Evolutionary conservation across 352 stramenopile species (phyloP), one percentile per base, ranked within the genome.

Genomic region (Lagenidium sp.): DNA sequence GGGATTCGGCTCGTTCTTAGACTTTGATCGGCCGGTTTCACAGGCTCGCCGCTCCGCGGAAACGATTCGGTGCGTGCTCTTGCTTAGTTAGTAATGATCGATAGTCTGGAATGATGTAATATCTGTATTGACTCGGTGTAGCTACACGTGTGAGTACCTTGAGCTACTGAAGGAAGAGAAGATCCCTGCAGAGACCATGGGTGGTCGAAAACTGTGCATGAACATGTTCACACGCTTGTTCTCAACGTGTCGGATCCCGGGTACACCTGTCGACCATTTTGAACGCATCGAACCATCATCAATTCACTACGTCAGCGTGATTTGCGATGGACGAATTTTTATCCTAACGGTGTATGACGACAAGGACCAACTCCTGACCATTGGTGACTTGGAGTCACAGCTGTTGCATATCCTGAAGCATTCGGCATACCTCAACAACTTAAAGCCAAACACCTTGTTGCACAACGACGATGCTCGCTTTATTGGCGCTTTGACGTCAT

Each of bases 1-100:
- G 47, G 96, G 95, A 55, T 97, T 97, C 53, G 85, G 96, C n/a
- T 96, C 96, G 35, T 81, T 82, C 15, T 73, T 95, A 47, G 88
- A 96, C 48, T 87, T 88, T 20, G 79, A 82, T 19, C 61, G 71
- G 12, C 69, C 75, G 18, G 63, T 78, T 2, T 76, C 74, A 8
- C 67, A 76, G 45, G 60, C 67, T 4, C 68, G 68, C 44, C 61
- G 70, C 39, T 66, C 73, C 12, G 68, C 70, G 4, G 71, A 83
- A 50, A 85, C 65, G 4, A 69, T 85, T 39, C 50, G 73, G 57
- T 65, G 6, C 7, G 43, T 40, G 34, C 18, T 7, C n/a, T 41
- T n/a, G n/a, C n/a, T n/a, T n/a, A n/a, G n/a, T n/a, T n/a, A n/a
- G n/a, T n/a, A n/a, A n/a, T n/a, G n/a, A n/a, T n/a, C n/a, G n/a